Percentiles rank a stretch among this genome's conserved stretches.
These are phyloP conservation scores for Dipodascus albidus DNA, from an alignment of 805 yeast genomes.

Conservation along the genomic window DNA sequence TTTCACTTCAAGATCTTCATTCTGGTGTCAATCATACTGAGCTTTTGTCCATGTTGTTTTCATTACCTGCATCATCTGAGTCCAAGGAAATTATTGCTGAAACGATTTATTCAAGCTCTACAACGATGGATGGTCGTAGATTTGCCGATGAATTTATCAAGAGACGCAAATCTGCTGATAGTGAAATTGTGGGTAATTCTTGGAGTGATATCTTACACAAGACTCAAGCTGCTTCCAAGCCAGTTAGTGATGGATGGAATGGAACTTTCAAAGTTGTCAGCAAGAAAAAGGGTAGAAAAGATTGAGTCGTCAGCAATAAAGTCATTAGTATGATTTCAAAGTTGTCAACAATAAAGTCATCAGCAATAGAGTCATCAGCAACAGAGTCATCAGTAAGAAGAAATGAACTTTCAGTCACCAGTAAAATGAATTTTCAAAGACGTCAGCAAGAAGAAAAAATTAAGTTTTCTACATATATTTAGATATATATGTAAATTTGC, in stretches of 20 bases:
- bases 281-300: conserved; percentile 34
- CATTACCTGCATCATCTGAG: conserved; percentile 66
- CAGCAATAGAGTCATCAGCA: too few relatives aligned
- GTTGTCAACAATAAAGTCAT: too few relatives aligned
- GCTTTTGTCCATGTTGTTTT: conserved; percentile 65
- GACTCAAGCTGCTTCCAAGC: conserved; percentile 20
- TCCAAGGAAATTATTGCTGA: conserved; percentile 82
- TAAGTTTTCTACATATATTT: too few relatives aligned
- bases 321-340: too few relatives aligned
- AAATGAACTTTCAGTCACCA: too few relatives aligned
- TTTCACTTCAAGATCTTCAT: conserved; percentile 39
- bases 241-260: conserved; percentile 28
- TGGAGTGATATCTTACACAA: conserved; percentile 64
- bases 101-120: conserved; percentile 77
- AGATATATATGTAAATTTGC: not conserved
- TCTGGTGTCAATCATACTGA: conserved; percentile 69
- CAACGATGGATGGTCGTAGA: conserved; percentile 88
- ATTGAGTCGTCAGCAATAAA: too few relatives aligned
- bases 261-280: conserved; percentile 48
- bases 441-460: too few relatives aligned
- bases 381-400: too few relatives aligned
- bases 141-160: conserved; percentile 85
- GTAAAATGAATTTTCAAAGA: too few relatives aligned
- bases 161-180: conserved; percentile 65
- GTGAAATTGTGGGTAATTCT: conserved; percentile 32